Base-by-base conservation (phyloP, 2,329 filamentous ascomycete species). In the Cordyceps militaris region DNA sequence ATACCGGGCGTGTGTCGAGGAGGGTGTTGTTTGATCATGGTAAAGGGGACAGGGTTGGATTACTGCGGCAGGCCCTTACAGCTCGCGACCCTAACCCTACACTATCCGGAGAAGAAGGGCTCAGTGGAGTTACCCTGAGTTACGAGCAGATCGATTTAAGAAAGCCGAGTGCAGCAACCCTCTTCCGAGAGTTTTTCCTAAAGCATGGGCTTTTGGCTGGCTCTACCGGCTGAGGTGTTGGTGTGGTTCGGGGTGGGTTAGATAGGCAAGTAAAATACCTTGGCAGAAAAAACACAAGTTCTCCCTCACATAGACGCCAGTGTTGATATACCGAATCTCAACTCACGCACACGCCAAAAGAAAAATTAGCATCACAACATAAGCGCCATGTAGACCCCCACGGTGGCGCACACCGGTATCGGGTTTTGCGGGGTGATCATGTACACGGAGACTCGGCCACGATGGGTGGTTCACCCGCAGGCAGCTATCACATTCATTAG, bases 361-460 rank as follows among this genome's bases (percentile, higher is more conserved):
- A n/a, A n/a, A n/a, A n/a, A n/a, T n/a, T n/a, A n/a, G n/a, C n/a
- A n/a, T n/a, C n/a, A n/a, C n/a, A n/a, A n/a, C n/a, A n/a, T n/a
- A 38, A 19, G 24, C 9, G 48, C 34, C 48, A 53, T 19, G 28
- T 26, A 19, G 10, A 21, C 38, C 50, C 51, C 51, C 42, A 47
- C 42, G 52, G 47, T 55, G 43, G 42, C 43, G 42, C 28, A 34
- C 5, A 53, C 53, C 53, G 43, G n/a, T 49, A 42, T 49, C 43
- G 34, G 43, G 32, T 32, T 56, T 56, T 49, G 53, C 44, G 53
- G 53, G 44, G 44, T 24, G 24, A 42, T 10, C 5, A 30, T 32
- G 36, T 30, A 24, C 38, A n/a, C 16, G 11, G 23, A 19, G 34
- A 30, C 49, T 21, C 24, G 36, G 49, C 3, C 23, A 36, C 13